Base-by-base conservation (phyloP, 1,139 yeast species). In the Yamadazyma atmosphaerica region DNA sequence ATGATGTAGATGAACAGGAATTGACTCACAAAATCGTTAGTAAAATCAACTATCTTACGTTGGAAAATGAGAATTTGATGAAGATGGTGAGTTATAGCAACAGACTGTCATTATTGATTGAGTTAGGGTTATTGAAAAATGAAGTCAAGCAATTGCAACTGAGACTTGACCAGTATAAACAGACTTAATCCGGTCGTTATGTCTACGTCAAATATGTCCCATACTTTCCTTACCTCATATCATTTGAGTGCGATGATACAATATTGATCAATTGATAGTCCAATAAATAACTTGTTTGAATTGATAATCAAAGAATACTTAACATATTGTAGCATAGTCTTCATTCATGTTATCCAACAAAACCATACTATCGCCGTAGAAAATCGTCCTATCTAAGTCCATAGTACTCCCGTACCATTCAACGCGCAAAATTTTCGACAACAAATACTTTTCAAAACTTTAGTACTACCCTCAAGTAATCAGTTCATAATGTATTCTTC, bases 1-100 rank as follows among this genome's bases (percentile, higher is more conserved):
- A 35, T 27, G 19, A 42, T 37, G 81, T 74, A 51, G 95, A 87
- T 52, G 86, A 81, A 34, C 80, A 84, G 49, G 92, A 86, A 47
- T 62, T 87, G 36, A 81, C 92, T 7, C 95, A 88, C 55, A 83
- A 85, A 49, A 77, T 86, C 40, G 69, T 87, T 36, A 72, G 76
- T 36, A 81, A 87, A 46, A 55, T 89, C 44, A 77, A 78, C 42
- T 63, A 73, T 41, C 64, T 88, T 45, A 79, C 80, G 17, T 72
- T 72, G 34, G 96, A 89, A 56, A 89, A 89, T 55, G 83, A 80
- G 41, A 77, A 74, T 41, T 72, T 88, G 58, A 73, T 85, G 44
- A 77, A 78, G 49, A 78, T 86, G 81, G 59, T 86, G 11, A 80
- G 89, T 45, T 81, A 73, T 55, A 87, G 95, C 13, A 80, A 80